Conservation (phyloP, 2,329 filamentous ascomycete genomes). For the Sporothrix pallida region DNA sequence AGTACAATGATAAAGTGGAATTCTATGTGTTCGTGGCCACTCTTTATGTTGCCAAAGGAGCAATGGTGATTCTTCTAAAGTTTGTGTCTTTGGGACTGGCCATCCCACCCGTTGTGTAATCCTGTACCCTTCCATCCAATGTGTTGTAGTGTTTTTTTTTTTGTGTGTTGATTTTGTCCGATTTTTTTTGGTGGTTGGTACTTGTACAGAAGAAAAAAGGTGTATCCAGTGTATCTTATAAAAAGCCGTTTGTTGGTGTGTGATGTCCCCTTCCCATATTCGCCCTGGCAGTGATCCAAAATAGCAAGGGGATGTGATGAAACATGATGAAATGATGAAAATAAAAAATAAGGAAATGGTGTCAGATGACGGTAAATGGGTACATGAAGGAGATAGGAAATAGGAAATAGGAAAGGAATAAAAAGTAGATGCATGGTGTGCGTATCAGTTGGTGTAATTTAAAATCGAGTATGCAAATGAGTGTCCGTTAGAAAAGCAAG, state of each 20-base stretch:
- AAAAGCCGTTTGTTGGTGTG: neutral
- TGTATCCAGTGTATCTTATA: slow-evolving; percentile 23
- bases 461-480: slow-evolving; percentile 16
- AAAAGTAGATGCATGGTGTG: slow-evolving; percentile 17
- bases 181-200: slow-evolving; percentile 24
- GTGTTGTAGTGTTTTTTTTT: slow-evolving; percentile 12
- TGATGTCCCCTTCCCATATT: neutral
- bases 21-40: slow-evolving; percentile 19
- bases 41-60: slow-evolving; percentile 6
- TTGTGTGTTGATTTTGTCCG: neutral
- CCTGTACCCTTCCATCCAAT: slow-evolving; percentile 1
- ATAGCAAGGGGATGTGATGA: neutral
- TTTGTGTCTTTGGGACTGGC: neutral
- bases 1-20: slow-evolving; percentile 16
- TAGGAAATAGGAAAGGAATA: neutral
- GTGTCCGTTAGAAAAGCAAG: slow-evolving; percentile 1
- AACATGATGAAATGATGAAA: neutral
- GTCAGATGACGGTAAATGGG: slow-evolving; percentile 5
- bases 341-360: slow-evolving; percentile 17
- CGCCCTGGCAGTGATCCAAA: slow-evolving; percentile 18
- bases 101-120: neutral
- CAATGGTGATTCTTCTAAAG: slow-evolving; percentile 22
- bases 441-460: slow-evolving; percentile 25
- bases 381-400: slow-evolving; percentile 21
- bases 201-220: slow-evolving; percentile 22